Percentiles rank a stretch among this genome's conserved stretches.
phyloP scores from a whole-genome alignment of 2,329 filamentous ascomycete genomes.

The Neofusicoccum ribis region DNA sequence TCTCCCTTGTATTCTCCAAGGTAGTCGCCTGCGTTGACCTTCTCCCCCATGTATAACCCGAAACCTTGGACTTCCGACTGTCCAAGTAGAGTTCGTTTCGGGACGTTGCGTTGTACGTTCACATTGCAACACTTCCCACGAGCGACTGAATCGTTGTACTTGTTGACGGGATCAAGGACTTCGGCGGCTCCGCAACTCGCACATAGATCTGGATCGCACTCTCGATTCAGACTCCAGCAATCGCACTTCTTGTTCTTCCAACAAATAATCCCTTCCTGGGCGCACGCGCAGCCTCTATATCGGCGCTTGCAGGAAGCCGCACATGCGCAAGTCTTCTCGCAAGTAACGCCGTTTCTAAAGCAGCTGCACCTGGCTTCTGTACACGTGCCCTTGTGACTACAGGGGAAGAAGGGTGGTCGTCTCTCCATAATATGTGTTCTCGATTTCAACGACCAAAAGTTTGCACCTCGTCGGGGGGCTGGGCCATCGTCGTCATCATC shows the following conservation, averaged over 20 bases:
- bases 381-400: slow-evolving; percentile 67
- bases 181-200: slow-evolving; percentile 67
- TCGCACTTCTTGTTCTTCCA: slow-evolving; percentile 56
- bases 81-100: slow-evolving; percentile 68
- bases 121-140: slow-evolving; percentile 70
- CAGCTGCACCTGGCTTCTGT: slow-evolving; percentile 63
- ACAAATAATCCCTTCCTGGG: slow-evolving; percentile 45
- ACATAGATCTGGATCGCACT: slow-evolving; percentile 79
- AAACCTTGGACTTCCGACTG: slow-evolving; percentile 73
- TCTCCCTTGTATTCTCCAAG: slow-evolving; percentile 82
- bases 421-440: slow-evolving; percentile 57
- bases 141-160: slow-evolving; percentile 58
- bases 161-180: slow-evolving; percentile 68
- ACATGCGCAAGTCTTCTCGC: slow-evolving; percentile 73
- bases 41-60: slow-evolving; percentile 71
- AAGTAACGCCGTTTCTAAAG: slow-evolving; percentile 61
- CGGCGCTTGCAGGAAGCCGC: slow-evolving; percentile 57
- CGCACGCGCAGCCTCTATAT: slow-evolving; percentile 46
- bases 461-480: not conserved
- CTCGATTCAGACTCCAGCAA: slow-evolving; percentile 70
- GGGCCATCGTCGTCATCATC: slow-evolving; percentile 1
- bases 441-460: slow-evolving; percentile 30
- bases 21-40: slow-evolving; percentile 68
- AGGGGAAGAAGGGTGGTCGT: slow-evolving; percentile 63
- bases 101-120: slow-evolving; percentile 65